Evolutionary conservation across 257 asterid species (phyloP), one percentile per base, ranked within the genome.

Genomic region (Solanum sparsipilum): DNA sequence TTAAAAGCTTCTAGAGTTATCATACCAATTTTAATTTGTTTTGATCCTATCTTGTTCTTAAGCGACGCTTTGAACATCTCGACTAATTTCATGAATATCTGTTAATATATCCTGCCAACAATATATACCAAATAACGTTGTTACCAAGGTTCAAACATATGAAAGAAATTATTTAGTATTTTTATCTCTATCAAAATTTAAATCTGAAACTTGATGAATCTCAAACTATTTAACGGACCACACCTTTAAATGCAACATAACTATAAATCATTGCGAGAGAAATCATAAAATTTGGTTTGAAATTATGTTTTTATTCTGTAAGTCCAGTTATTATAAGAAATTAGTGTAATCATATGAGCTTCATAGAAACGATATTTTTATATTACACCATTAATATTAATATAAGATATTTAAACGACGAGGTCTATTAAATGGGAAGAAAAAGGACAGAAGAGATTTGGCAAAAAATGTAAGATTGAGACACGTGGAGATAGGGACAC

Each of bases 61-160:
- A 25, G n/a, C 11, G 1, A 1, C 0, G 5, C 5, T 60, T 60
- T 60, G 1, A 0, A 1, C 2, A 29, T 13, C 38, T 44, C 7
- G 2, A 60, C 1, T 63, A 63, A 63, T 1, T 63, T 4, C 0
- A 56, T 56, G 2, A 20, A 5, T 11, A 23, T 60, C 7, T 23
- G 0, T 74, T 21, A 21, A 5, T 48, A 15, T 21, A 0, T 48
- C 1, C 1, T 0, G 3, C 2, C n/a, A 16, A 18, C 0, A 18
- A 18, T 4, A 52, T 52, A 6, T 16, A 18, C 0, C 4, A 18
- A 0, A 52, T 52, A 52, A 18, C n/a, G 3, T 52, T 2, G 9
- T 52, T 52, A 52, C 0, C 0, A 27, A 23, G 3, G 13, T 23
- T 9, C 29, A 0, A 9, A 23, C 7, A 63, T 3, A 1, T 56